Percentiles rank a stretch among this genome's conserved stretches.
phyloP scores from a whole-genome alignment of 2,329 filamentous ascomycete species.

The Colletotrichum lindemuthianum region DNA sequence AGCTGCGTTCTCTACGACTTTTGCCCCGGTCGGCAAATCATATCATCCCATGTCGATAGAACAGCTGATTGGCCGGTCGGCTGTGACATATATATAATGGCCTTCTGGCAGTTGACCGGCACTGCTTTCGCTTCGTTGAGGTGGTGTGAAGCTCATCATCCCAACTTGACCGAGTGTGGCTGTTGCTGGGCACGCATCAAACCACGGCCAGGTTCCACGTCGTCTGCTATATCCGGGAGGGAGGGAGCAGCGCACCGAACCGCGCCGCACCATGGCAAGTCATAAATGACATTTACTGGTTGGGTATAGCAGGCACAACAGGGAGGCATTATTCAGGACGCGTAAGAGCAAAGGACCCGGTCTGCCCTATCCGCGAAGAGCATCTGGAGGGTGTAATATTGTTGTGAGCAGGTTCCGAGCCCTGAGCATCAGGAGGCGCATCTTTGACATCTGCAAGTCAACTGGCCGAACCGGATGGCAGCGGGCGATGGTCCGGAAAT shows the following conservation, averaged over 20 bases:
- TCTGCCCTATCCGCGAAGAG: too few species aligned
- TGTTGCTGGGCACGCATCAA: slow-evolving; percentile 17
- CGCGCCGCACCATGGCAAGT: neutral
- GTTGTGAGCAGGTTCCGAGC: neutral
- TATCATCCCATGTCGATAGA: slow-evolving; percentile 3
- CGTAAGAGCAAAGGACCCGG: too few species aligned
- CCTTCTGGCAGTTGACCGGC: slow-evolving; percentile 29
- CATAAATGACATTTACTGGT: neutral
- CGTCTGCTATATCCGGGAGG: slow-evolving; percentile 5
- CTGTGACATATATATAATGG: slow-evolving; percentile 2
- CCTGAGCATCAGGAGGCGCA: slow-evolving; percentile 1
- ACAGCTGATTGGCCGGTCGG: slow-evolving; percentile 16
- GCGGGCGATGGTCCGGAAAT: neutral
- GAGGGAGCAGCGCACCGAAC: slow-evolving; percentile 13
- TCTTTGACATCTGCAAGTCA: slow-evolving; percentile 16
- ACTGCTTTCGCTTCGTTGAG: slow-evolving; percentile 22
- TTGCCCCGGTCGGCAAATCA: slow-evolving; percentile 12
- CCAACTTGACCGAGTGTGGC: slow-evolving; percentile 29
- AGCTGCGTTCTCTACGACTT: slow-evolving; percentile 2
- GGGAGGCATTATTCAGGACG: neutral
- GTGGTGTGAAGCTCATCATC: slow-evolving; percentile 30
- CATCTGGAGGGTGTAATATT: too few species aligned
- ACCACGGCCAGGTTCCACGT: slow-evolving; percentile 13
- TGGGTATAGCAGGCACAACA: neutral
- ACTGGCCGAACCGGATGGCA: neutral